Conservation (phyloP, 768 basidiomycete genomes). For the Lentinula lateritia region DNA sequence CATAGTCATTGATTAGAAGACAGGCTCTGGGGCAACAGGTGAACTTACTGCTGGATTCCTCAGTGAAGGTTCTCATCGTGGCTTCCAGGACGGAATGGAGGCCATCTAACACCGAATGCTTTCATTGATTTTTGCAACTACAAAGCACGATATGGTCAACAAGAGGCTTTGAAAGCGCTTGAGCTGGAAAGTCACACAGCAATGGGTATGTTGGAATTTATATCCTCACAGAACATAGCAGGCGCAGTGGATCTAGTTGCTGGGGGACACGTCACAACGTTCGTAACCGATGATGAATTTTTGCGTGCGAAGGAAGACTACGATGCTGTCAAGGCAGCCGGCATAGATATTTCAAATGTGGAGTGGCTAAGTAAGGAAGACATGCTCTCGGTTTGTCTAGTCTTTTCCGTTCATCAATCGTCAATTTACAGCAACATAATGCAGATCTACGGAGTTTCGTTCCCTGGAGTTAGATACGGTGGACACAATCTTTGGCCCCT, state of each 20-base stretch:
- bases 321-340: conserved; percentile 47
- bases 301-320: conserved; percentile 35
- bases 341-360: conserved; percentile 38
- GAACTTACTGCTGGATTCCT: conserved; percentile 1
- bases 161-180: conserved; percentile 50
- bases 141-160: conserved; percentile 34
- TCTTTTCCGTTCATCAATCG: background rate
- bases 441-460: conserved; percentile 27
- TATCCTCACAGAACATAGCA: conserved; percentile 36
- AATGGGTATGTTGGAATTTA: conserved; percentile 39
- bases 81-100: conserved; percentile 68
- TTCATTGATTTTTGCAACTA: conserved; percentile 41
- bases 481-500: conserved; percentile 73
- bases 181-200: conserved; percentile 56
- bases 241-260: conserved; percentile 57
- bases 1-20: background rate
- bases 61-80: background rate
- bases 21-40: conserved; percentile 79
- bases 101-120: conserved; percentile 55
- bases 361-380: conserved; percentile 43
- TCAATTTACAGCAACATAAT: background rate
- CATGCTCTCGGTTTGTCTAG: conserved; percentile 38
- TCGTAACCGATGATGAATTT: conserved; percentile 43
- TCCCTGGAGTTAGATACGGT: conserved; percentile 48
- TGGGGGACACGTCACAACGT: conserved; percentile 46